Evolutionary conservation across 2,329 filamentous ascomycete genomes (phyloP), one percentile per base, ranked within the genome.

Genomic region (Calonectria hawksworthii): DNA sequence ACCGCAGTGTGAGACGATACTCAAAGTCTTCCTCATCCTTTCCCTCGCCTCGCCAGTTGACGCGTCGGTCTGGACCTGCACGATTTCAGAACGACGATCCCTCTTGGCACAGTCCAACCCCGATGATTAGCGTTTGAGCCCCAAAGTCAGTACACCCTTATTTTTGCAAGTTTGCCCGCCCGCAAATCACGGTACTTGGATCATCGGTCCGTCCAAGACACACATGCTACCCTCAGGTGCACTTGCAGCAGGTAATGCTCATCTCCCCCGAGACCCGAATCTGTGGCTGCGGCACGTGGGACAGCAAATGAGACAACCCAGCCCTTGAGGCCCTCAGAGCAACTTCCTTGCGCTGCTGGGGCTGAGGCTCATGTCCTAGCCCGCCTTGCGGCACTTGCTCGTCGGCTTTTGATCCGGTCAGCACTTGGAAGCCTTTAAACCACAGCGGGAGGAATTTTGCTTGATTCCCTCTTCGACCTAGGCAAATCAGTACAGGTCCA

Each of bases 181-280:
- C 32, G 50, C 66, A 66, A 70, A 70, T 59, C 47, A 66, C 28
- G 26, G 50, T 50, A 23, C 18, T 69, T 66, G 38, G 52, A 16
- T 26, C 67, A 67, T 71, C 41, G 68, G 61, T 67, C 68, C 61
- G 61, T 52, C 59, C 34, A 44, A 73, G 66, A 56, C 72, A 70
- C 36, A 26, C 41, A 47, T 50, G 38, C 30, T 41, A 34, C 32
- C 52, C 28, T 41, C 52, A 44, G 41, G 41, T 26, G 66, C 65
- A 44, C 51, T n/a, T 44, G 64, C 50, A 26, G 32, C 47, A 65
- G 47, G 44, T 14, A 70, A 34, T 28, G 52, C 26, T 59, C 50
- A 65, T 73, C 56, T 67, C 51, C 41, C 32, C 51, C 51, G 51
- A 67, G 63, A 72, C 30, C 52, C 41, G 41, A 56, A 34, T 67